Base-by-base conservation (phyloP, 768 basidiomycete genomes). In the Pleurotus salmoneostramineus region DNA sequence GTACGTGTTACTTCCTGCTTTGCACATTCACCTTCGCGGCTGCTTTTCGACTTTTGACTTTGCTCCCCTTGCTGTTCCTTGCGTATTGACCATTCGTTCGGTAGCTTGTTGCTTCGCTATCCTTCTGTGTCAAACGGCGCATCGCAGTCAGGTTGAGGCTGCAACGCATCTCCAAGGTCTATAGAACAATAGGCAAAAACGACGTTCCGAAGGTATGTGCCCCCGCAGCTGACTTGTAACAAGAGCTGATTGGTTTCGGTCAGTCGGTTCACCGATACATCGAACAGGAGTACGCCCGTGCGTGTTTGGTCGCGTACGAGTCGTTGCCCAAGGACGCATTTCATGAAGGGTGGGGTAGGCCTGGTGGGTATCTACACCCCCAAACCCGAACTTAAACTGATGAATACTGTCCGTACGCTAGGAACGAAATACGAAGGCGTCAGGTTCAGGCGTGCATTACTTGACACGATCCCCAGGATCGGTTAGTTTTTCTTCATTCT, bases 301-400 rank as follows among this genome's bases (percentile, higher is more conserved):
- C 84, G 15, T 90, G 88, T 69, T 72, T 91, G 42, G 78, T 91
- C 62, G 77, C 85, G 6, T 83, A 87, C 69, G 84, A 88, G 69
- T 85, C 87, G 33, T 77, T 85, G 60, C 90, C 91, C 17, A 83
- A 82, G 68, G 80, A 82, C 56, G 81, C 79, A 3, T 70, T 75
- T 63, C 89, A 88, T 63, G 81, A 83, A 44, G 91, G 91, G 10
- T 92, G 90, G 89, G 89, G 91, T 21, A 72, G 76, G 62, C 89
- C 84, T 60, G 86, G 87, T 85, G 64, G 42, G 77, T 65, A 11
- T 34, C n/a, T 35, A 12, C 35, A 52, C 50, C 31, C 36, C 40
- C 8, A 58, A 44, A 35, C 40, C 21, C 21, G 21, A 27, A 27
- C 21, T 27, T 27, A 45, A 11, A 36, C 34, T 52, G 45, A 14